Conservation (phyloP, 2,329 filamentous ascomycete species). For the Arthrobotrys megalospora region DNA sequence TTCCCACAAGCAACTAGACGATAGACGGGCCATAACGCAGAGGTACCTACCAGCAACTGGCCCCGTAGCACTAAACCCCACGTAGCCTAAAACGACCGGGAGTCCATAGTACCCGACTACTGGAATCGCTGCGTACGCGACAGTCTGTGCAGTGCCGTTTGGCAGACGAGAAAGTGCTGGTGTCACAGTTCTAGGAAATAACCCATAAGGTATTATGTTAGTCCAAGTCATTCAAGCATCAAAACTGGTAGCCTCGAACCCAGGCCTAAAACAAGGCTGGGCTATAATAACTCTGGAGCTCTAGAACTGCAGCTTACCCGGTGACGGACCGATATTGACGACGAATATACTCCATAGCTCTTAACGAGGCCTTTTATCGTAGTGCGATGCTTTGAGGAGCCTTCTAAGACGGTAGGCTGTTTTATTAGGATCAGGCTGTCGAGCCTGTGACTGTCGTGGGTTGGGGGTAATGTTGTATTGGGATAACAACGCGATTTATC, state of each 20-base stretch:
- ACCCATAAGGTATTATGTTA: too few relatives aligned
- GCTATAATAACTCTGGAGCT: too few relatives aligned
- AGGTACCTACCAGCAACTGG: constrained; percentile 2
- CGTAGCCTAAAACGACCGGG: not conserved
- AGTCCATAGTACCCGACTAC: not conserved
- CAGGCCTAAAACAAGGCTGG: not conserved
- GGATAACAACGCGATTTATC: not conserved
- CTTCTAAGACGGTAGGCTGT: too few relatives aligned
- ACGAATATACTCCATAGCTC: not conserved
- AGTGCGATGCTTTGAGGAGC: too few relatives aligned
- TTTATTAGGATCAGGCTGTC: too few relatives aligned
- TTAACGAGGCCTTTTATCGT: not conserved
- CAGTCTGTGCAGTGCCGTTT: not conserved
- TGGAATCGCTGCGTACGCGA: not conserved
- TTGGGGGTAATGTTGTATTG: not conserved
- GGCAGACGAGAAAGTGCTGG: not conserved
- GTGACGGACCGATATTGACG: not conserved
- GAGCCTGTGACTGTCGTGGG: too few relatives aligned
- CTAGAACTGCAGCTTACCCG: not conserved
- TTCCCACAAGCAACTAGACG: not conserved
- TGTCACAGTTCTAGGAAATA: not conserved
- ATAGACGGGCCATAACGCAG: not conserved
- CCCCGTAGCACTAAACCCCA: constrained; percentile 9
- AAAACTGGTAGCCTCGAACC: not conserved
- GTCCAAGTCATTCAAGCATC: not conserved